These are phyloP conservation scores for Fusarium oxysporum DNA, from an alignment of 2,329 filamentous ascomycete species.

Conservation along the genomic window DNA sequence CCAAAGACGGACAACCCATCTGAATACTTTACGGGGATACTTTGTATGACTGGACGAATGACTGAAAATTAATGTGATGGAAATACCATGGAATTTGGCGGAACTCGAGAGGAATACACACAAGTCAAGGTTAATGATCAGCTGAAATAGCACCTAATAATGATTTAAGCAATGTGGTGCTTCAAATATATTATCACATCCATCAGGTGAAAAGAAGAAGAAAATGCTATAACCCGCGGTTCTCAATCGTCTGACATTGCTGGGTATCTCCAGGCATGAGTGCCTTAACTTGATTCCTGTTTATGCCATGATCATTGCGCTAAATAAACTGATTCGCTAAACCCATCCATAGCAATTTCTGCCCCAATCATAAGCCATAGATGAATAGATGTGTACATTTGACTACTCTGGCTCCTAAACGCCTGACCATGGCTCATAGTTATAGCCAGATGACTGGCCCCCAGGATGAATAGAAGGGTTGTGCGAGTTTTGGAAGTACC, in stretches of 20 bases:
- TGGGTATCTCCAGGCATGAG: slow-evolving; percentile 21
- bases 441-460: slow-evolving; percentile 43
- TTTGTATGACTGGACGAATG: background rate
- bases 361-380: background rate
- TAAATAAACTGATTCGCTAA: background rate
- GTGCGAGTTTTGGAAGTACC: slow-evolving; percentile 46
- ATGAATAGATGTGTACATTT: background rate
- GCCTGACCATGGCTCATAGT: slow-evolving; percentile 41
- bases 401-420: background rate
- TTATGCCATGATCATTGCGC: background rate
- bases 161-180: background rate
- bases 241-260: background rate
- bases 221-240: background rate
- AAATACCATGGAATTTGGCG: slow-evolving; percentile 21
- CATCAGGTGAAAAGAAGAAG: background rate
- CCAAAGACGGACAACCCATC: background rate
- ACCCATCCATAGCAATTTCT: slow-evolving; percentile 5
- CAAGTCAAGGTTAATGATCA: slow-evolving; percentile 7
- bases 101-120: background rate
- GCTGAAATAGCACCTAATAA: background rate
- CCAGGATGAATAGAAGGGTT: slow-evolving; percentile 30
- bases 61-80: slow-evolving; percentile 2
- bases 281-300: background rate
- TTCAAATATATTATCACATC: background rate
- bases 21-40: background rate